Base-by-base conservation (phyloP, 768 basidiomycete species). In the Hygrocybe punicea region DNA sequence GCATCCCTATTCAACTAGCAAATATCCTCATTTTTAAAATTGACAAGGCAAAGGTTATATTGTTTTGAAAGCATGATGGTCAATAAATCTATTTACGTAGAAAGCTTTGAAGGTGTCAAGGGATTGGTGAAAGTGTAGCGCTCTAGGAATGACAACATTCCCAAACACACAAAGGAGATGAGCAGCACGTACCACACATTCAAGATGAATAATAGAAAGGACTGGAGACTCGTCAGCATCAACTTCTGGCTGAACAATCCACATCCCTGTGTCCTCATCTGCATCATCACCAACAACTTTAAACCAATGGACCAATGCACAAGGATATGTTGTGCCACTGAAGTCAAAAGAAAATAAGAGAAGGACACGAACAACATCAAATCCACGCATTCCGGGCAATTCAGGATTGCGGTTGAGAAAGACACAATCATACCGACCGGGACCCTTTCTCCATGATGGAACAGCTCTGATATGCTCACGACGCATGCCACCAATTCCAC, bases 151-250 rank as follows among this genome's bases (percentile, higher is more conserved):
- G 33, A 47, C 4, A 58, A 56, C 11, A 63, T 33, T 7, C 45
- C 63, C 59, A 36, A 57, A 66, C 17, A 61, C 45, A 45, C 35
- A 16, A 1, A 58, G 11, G 2, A 61, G 47, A 36, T 61, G 60
- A 19, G 51, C 55, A 1, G 37, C 57, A 14, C 60, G 37, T 4
- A 56, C 17, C n/a, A 61, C 49, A 17, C 74, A 8, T 47, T 61
- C 25, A 81, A 80, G 73, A 37, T 54, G 51, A 33, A 58, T 58
- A 33, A 61, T 50, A 9, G 45, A 40, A 14, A 61, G 6, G 5
- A 21, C 35, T 11, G 24, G 37, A 11, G 2, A 13, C 19, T 53
- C 52, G n/a, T 61, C 54, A 23, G 42, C 21, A 19, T 55, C 29
- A 19, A 21, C 3, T 42, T 69, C 64, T 10, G 62, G 63, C 10